These are phyloP conservation scores for Fusarium albidum DNA, from an alignment of 2,329 filamentous ascomycete genomes.

Conservation along the genomic window DNA sequence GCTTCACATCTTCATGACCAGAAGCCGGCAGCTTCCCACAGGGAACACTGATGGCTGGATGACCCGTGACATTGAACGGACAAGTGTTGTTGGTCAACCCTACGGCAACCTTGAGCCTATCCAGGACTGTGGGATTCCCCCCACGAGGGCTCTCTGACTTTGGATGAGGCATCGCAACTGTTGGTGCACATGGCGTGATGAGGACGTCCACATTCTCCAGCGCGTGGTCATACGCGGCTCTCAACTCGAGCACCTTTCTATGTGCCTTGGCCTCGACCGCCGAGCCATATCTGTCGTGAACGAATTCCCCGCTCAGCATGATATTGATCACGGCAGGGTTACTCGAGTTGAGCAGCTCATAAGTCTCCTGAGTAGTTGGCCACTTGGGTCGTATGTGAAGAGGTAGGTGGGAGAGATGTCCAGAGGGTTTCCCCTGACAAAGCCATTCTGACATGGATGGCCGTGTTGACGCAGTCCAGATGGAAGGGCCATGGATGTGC, in stretches of 20 bases:
- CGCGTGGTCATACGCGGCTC: conserved; percentile 56
- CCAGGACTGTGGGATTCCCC: conserved; percentile 37
- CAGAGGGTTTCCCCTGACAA: conserved; percentile 43
- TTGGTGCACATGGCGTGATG: conserved; percentile 57
- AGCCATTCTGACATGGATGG: conserved; percentile 44
- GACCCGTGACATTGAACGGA: conserved; percentile 59
- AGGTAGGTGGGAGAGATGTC: conserved; percentile 44
- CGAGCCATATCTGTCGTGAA: conserved; percentile 36
- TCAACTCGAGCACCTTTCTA: conserved; percentile 49
- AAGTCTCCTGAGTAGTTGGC: conserved; percentile 51
- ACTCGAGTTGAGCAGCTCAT: conserved; percentile 49
- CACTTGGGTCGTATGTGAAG: conserved; percentile 46
- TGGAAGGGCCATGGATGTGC: conserved; percentile 54
- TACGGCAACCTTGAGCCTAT: conserved; percentile 53
- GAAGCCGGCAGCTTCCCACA: conserved; percentile 38
- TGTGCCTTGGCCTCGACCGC: conserved; percentile 54
- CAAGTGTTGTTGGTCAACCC: conserved; percentile 56
- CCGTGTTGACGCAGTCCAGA: conserved; percentile 42
- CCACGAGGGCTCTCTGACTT: conserved; percentile 12
- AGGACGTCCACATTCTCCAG: conserved; percentile 56
- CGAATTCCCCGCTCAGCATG: conserved; percentile 50
- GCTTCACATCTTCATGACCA: conserved; percentile 16
- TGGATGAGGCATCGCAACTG: conserved; percentile 50
- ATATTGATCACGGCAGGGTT: conserved; percentile 59
- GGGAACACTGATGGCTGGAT: conserved; percentile 57